These are phyloP conservation scores for Echium plantagineum DNA, from an alignment of 257 asterid genomes.

Conservation along the genomic window DNA sequence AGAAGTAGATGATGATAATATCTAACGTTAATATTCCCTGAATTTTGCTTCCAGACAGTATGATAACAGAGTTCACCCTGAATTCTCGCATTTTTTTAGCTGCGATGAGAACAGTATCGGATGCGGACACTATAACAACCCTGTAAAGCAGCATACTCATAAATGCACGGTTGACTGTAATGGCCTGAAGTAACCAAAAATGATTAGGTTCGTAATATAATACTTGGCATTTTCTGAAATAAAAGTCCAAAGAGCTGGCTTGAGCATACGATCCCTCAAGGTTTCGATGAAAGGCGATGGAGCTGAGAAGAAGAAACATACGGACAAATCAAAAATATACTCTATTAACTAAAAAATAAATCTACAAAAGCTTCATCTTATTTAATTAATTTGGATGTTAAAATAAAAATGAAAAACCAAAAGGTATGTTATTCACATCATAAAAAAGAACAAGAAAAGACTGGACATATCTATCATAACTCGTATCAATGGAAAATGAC, in stretches of 20 bases:
- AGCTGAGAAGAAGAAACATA: slow-evolving; percentile 37
- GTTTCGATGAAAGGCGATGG: slow-evolving; percentile 78
- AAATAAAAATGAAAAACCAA: not conserved
- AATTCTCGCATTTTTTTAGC: slow-evolving; percentile 85
- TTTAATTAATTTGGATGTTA: too few species aligned
- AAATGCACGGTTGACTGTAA: slow-evolving; percentile 9
- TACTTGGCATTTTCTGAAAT: slow-evolving; percentile 69
- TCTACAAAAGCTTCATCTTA: too few species aligned
- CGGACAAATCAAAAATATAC: not conserved
- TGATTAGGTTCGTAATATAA: slow-evolving; percentile 6
- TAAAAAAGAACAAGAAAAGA: too few species aligned
- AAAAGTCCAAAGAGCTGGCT: slow-evolving; percentile 78
- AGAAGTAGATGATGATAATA: slow-evolving; percentile 8
- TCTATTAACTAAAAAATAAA: not conserved
- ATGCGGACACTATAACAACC: slow-evolving; percentile 59
- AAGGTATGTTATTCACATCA: too few species aligned
- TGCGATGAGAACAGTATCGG: slow-evolving; percentile 80
- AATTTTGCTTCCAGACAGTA: slow-evolving; percentile 54
- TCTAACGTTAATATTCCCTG: slow-evolving; percentile 80
- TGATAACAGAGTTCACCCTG: slow-evolving; percentile 67
- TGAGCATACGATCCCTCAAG: slow-evolving; percentile 85
- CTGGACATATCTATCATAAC: too few species aligned
- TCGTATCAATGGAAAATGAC: too few species aligned
- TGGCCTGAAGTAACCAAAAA: slow-evolving; percentile 8
- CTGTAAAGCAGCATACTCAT: slow-evolving; percentile 33